Evolutionary conservation across 2,329 filamentous ascomycete species (phyloP).

Genomic region (Epichloe amarillans): DNA sequence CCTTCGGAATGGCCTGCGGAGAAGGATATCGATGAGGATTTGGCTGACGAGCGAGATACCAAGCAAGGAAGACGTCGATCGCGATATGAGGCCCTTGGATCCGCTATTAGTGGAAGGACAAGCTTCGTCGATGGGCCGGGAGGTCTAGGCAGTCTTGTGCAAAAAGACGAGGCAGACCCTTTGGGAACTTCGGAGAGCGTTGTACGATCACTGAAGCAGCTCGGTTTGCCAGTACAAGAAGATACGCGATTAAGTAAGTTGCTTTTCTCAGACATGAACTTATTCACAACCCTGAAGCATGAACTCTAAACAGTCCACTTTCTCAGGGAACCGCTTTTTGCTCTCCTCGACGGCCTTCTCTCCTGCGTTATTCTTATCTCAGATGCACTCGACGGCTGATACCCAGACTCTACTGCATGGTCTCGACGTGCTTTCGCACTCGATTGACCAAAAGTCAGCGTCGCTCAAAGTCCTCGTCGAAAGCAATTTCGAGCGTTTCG

Average conservation of each 20-base stretch:
- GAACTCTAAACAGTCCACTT: conserved; percentile 8
- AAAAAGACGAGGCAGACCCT: conserved; percentile 86
- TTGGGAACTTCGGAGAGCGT: conserved; percentile 82
- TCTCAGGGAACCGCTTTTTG: conserved; percentile 73
- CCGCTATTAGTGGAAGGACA: conserved; percentile 54
- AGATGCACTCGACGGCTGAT: conserved; percentile 77
- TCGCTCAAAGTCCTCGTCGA: conserved; percentile 94
- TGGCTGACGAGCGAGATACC: conserved; percentile 39
- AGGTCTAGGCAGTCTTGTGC: conserved; percentile 62
- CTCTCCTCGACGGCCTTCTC: conserved; percentile 94
- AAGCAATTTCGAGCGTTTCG: conserved; percentile 96
- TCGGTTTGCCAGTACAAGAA: conserved; percentile 72
- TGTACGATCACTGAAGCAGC: conserved; percentile 60
- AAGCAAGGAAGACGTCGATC: conserved; percentile 53
- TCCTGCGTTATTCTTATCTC: conserved; percentile 78
- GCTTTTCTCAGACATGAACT: conserved; percentile 10
- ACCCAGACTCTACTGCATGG: conserved; percentile 70
- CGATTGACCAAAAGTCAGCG: conserved; percentile 95
- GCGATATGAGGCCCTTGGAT: conserved; percentile 73
- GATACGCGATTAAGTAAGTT: conserved; percentile 61
- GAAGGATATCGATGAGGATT: conserved; percentile 56
- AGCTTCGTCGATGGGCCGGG: conserved; percentile 24
- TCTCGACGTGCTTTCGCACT: conserved; percentile 72
- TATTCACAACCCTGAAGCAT: not conserved
- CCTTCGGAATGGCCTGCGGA: conserved; percentile 80